A percentile compares a stretch with the other conserved stretches of the same genome.
Evolutionary conservation across 2,329 filamentous ascomycete species (phyloP).

Genomic region (Xylariaceae sp.): DNA sequence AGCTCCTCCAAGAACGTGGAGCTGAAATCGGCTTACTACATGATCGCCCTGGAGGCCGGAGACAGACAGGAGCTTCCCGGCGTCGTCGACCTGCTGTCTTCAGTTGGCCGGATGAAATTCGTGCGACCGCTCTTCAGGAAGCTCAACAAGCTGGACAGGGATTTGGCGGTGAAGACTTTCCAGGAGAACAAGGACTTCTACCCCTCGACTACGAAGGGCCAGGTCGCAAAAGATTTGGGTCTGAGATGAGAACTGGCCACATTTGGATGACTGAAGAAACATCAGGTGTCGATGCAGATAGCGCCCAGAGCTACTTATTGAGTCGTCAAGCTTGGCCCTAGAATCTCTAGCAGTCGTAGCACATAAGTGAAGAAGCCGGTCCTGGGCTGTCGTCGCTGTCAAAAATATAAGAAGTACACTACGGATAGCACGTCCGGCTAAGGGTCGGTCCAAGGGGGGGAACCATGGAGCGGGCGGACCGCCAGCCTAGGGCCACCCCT

Average conservation of each 20-base stretch:
- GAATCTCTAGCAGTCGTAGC: too few species aligned
- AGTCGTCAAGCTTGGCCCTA: too few species aligned
- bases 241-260: slow-evolving; percentile 17
- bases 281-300: too few species aligned
- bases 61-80: slow-evolving; percentile 62
- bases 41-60: slow-evolving; percentile 67
- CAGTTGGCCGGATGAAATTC: slow-evolving; percentile 94
- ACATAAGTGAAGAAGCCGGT: too few species aligned
- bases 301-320: too few species aligned
- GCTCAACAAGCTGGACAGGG: slow-evolving; percentile 65
- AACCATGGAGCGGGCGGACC: neutral
- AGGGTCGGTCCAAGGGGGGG: too few species aligned
- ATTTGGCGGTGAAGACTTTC: slow-evolving; percentile 74
- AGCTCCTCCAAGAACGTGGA: slow-evolving; percentile 76
- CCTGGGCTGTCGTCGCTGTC: too few species aligned
- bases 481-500: neutral
- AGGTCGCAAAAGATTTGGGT: slow-evolving; percentile 79
- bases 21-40: slow-evolving; percentile 71
- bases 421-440: too few species aligned
- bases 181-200: slow-evolving; percentile 87
- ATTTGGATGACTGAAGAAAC: too few species aligned
- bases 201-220: slow-evolving; percentile 80
- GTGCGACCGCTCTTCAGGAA: slow-evolving; percentile 77
- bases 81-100: slow-evolving; percentile 66
- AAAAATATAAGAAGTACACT: too few species aligned